phyloP scores from a whole-genome alignment of 257 asterid species.

The Thymus mandschuricus region DNA sequence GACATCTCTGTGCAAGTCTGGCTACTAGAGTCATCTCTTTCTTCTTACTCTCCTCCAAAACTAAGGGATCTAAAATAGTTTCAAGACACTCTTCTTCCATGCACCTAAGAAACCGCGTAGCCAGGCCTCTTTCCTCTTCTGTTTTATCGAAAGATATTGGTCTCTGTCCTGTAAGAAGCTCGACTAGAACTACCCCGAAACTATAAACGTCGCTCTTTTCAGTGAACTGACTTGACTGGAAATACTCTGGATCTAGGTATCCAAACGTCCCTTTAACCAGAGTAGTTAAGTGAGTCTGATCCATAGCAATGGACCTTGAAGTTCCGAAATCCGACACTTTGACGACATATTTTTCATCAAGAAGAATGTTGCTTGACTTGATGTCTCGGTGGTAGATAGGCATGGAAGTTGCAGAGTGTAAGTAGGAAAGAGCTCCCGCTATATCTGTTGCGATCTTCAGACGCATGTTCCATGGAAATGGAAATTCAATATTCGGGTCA shows the following conservation, averaged over 20 bases:
- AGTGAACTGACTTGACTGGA: constrained; percentile 34
- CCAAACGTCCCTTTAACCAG: too few species aligned
- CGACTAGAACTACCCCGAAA: constrained; percentile 36
- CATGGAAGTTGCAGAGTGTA: too few species aligned
- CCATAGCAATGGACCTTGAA: too few species aligned
- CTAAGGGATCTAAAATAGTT: constrained; percentile 20
- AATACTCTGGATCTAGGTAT: constrained; percentile 10
- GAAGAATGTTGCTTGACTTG: too few species aligned
- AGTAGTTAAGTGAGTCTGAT: too few species aligned
- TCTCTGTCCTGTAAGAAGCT: constrained; percentile 24
- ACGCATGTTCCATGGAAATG: too few species aligned
- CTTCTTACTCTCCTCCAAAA: constrained; percentile 1
- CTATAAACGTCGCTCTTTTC: constrained; percentile 41
- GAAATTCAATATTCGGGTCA: too few species aligned
- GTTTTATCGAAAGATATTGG: constrained; percentile 1
- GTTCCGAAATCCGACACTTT: too few species aligned
- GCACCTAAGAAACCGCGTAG: constrained; percentile 4
- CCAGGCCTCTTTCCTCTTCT: constrained; percentile 19
- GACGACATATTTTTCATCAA: too few species aligned
- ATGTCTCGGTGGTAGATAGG: too few species aligned
- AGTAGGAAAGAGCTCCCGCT: too few species aligned
- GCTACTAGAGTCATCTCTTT: constrained; percentile 31
- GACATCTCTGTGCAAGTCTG: neutral
- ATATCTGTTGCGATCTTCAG: too few species aligned
- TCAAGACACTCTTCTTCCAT: constrained; percentile 3